Percentiles rank a stretch among this genome's conserved stretches.
phyloP scores from a whole-genome alignment of 257 asterid genomes.

The Nicotiana noctiflora region DNA sequence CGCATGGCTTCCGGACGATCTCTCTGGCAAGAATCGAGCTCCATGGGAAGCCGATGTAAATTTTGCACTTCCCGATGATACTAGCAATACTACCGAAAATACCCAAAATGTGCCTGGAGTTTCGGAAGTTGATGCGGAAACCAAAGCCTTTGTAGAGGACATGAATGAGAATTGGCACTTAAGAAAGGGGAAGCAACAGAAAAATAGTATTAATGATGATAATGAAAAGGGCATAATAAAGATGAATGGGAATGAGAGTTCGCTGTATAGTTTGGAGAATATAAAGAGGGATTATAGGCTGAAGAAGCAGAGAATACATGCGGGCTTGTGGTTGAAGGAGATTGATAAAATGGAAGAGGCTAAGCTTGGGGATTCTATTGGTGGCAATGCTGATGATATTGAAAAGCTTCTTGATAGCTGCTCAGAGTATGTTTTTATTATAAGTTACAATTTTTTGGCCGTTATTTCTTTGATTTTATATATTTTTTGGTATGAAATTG shows the following conservation, averaged over 20 bases:
- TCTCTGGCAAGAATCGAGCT: slow-evolving; percentile 51
- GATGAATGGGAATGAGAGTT: slow-evolving; percentile 7
- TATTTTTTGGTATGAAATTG: neutral
- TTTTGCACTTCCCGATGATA: slow-evolving; percentile 27
- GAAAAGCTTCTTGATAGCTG: slow-evolving; percentile 77
- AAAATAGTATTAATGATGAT: neutral
- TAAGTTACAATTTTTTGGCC: neutral
- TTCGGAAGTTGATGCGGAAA: slow-evolving; percentile 51
- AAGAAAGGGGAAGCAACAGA: slow-evolving; percentile 57
- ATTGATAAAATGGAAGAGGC: slow-evolving; percentile 92
- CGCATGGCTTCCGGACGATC: slow-evolving; percentile 86
- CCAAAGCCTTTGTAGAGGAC: slow-evolving; percentile 87
- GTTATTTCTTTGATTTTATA: neutral
- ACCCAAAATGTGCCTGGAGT: slow-evolving; percentile 21
- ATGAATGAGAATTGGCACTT: slow-evolving; percentile 96
- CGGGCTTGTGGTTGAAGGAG: slow-evolving; percentile 88
- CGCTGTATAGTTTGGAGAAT: slow-evolving; percentile 66
- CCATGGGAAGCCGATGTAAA: slow-evolving; percentile 88
- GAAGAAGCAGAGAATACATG: slow-evolving; percentile 83
- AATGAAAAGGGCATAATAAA: slow-evolving; percentile 18
- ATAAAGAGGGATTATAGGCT: slow-evolving; percentile 73
- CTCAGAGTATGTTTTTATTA: slow-evolving; percentile 52
- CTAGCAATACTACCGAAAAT: slow-evolving; percentile 7
- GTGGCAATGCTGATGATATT: slow-evolving; percentile 50
- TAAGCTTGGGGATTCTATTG: slow-evolving; percentile 50